These are phyloP conservation scores for Achaetomiella virescens DNA, from an alignment of 495 filamentous ascomycete genomes.

Conservation along the genomic window DNA sequence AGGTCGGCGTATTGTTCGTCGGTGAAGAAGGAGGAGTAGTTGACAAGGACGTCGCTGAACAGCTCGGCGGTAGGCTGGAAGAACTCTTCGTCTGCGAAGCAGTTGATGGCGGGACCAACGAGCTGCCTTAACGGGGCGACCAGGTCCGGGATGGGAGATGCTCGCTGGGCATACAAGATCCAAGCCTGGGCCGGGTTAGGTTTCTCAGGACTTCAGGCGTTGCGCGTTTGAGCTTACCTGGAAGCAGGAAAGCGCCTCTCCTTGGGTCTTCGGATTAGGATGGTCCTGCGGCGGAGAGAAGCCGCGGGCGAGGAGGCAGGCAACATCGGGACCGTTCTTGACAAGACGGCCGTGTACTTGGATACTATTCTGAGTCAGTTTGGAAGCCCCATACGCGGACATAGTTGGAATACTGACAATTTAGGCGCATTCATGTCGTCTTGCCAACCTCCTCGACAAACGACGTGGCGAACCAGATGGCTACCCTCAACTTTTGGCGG, in stretches of 20 bases:
- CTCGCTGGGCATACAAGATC: constrained; percentile 61
- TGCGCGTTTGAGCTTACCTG: constrained; percentile 38
- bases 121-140: constrained; percentile 52
- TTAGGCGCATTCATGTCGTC: constrained; percentile 52
- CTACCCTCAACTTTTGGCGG: constrained; percentile 47
- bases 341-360: constrained; percentile 46
- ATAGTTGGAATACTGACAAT: constrained; percentile 37
- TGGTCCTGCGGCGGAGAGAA: constrained; percentile 30
- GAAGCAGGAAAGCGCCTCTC: constrained; percentile 54
- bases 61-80: constrained; percentile 57
- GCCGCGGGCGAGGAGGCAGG: constrained; percentile 41
- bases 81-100: constrained; percentile 47
- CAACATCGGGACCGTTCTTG: constrained; percentile 47
- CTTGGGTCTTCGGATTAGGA: constrained; percentile 26
- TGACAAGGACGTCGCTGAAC: constrained; percentile 56
- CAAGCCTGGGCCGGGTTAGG: constrained; percentile 45
- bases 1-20: constrained; percentile 49
- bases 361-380: constrained; percentile 14
- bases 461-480: constrained; percentile 66
- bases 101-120: constrained; percentile 49
- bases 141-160: constrained; percentile 47
- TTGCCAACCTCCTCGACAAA: constrained; percentile 73
- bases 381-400: too few relatives aligned
- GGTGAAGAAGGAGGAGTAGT: constrained; percentile 58
- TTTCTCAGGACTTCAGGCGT: neutral